Evolutionary conservation across 345 rosid genomes (phyloP).

Genomic region (Citrus mangshanensis): DNA sequence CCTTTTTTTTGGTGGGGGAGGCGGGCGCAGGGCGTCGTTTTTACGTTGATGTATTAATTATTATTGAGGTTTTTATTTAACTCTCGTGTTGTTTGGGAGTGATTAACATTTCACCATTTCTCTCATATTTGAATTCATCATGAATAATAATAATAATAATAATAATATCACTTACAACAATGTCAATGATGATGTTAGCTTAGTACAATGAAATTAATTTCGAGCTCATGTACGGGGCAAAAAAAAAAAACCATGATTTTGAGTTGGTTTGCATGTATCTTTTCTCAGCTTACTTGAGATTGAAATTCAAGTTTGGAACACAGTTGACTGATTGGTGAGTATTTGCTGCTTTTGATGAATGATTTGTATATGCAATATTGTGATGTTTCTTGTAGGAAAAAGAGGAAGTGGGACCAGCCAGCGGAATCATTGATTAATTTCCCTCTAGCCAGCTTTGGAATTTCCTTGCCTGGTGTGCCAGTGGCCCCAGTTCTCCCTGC

Average conservation of each 20-base stretch:
- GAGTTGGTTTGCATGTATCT: too few relatives aligned
- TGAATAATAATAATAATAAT: not conserved
- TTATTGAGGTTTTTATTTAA: not conserved
- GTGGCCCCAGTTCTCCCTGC: slow-evolving; percentile 25
- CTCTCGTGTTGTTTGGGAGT: not conserved
- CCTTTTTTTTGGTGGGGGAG: too few relatives aligned
- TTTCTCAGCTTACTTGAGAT: not conserved
- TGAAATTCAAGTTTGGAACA: not conserved
- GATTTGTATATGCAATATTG: not conserved
- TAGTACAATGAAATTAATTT: too few relatives aligned
- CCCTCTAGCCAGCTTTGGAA: slow-evolving; percentile 37
- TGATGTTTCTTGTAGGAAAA: slow-evolving; percentile 50
- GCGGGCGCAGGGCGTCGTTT: not conserved
- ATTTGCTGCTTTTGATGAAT: not conserved
- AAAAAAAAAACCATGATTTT: too few relatives aligned
- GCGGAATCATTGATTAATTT: slow-evolving; percentile 53
- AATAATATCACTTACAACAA: too few relatives aligned
- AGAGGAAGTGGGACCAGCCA: slow-evolving; percentile 96
- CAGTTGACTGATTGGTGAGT: not conserved
- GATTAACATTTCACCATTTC: not conserved
- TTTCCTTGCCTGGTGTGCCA: slow-evolving; percentile 22
- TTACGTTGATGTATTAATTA: not conserved
- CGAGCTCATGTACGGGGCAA: too few relatives aligned
- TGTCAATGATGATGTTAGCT: too few relatives aligned
- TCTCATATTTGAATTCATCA: not conserved